These are phyloP conservation scores for Lasiodiplodia sp. DNA, from an alignment of 2,329 filamentous ascomycete species.

Conservation along the genomic window DNA sequence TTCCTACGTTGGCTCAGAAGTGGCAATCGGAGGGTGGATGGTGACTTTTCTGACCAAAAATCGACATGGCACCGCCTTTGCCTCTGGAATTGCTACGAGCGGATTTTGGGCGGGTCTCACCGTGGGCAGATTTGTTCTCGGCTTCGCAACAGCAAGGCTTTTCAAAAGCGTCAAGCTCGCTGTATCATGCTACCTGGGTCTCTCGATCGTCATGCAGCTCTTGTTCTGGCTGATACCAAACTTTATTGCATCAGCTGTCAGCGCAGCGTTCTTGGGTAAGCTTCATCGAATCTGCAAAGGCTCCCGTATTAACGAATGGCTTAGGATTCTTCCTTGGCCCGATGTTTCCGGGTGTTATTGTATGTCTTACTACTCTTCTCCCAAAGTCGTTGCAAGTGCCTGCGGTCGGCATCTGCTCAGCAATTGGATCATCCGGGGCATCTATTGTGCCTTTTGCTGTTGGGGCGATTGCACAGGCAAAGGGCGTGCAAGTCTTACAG, in stretches of 20 bases:
- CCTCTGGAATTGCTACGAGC: constrained; percentile 30
- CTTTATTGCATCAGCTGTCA: constrained; percentile 32
- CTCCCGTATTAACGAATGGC: not conserved
- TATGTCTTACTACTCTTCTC: constrained; percentile 32
- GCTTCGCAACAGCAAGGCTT: constrained; percentile 32
- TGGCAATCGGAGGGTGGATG: constrained; percentile 80
- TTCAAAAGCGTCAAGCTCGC: constrained; percentile 31
- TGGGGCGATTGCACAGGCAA: constrained; percentile 47
- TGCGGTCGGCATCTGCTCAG: constrained; percentile 33
- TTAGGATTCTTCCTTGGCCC: constrained; percentile 34
- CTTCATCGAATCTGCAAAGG: not conserved
- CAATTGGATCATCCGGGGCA: constrained; percentile 34
- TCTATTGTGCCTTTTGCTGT: constrained; percentile 42
- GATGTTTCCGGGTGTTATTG: constrained; percentile 34
- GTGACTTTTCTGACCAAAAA: constrained; percentile 84
- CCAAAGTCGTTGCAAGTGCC: constrained; percentile 33
- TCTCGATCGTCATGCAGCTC: constrained; percentile 32
- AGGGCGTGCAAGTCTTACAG: constrained; percentile 64
- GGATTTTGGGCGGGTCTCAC: constrained; percentile 35
- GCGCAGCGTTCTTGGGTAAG: constrained; percentile 22
- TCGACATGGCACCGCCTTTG: constrained; percentile 53
- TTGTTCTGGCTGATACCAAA: constrained; percentile 35
- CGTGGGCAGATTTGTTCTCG: constrained; percentile 31
- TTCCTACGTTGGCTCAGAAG: constrained; percentile 80
- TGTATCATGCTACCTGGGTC: constrained; percentile 23